Base-by-base conservation (phyloP, 2,329 filamentous ascomycete genomes). In the Penicillium expansum region DNA sequence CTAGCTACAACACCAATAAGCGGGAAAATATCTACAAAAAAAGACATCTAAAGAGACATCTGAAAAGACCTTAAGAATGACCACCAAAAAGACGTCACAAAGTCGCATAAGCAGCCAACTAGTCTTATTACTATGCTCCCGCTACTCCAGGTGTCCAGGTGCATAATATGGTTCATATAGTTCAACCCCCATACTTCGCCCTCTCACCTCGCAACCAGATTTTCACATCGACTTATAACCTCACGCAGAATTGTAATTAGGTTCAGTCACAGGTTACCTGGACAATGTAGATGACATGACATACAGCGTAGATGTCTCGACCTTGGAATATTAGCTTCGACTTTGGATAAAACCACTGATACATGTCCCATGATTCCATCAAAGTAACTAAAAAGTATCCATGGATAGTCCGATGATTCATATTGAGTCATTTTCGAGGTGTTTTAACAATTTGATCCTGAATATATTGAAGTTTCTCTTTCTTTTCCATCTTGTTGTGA, bases 321-420 rank as follows among this genome's bases (percentile, higher is more conserved):
- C 39, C 48, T 52, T 57, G 51, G 57, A 59, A 60, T 63, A 55
- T 33, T 22, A 45, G 30, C n/a, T 30, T 48, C 29, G 52, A 60
- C 48, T 44, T 7, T 14, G 30, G 44, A 24, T 27, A 29, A 55
- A 55, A 48, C 49, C 37, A 55, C 53, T 44, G 24, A 27, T 29
- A 30, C 39, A 47, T 53, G 49, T 35, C 39, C 49, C 41, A 52
- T 55, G 41, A 51, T 37, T 39, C 32, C 4, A 47, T 32, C 3
- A 22, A 30, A 44, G 45, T 16, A 22, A 41, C 8, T 27, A 20
- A 39, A 33, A 33, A n/a, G 30, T 24, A 39, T 16, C 52, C 54
- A 55, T 48, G 58, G 53, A 29, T 16, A 39, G 2, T 30, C 41
- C n/a, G n/a, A n/a, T 9, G n/a, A 47, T 47, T 52, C 41, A 47